phyloP scores from a whole-genome alignment of 2,329 filamentous ascomycete species.

The Monosporascus sp. region DNA sequence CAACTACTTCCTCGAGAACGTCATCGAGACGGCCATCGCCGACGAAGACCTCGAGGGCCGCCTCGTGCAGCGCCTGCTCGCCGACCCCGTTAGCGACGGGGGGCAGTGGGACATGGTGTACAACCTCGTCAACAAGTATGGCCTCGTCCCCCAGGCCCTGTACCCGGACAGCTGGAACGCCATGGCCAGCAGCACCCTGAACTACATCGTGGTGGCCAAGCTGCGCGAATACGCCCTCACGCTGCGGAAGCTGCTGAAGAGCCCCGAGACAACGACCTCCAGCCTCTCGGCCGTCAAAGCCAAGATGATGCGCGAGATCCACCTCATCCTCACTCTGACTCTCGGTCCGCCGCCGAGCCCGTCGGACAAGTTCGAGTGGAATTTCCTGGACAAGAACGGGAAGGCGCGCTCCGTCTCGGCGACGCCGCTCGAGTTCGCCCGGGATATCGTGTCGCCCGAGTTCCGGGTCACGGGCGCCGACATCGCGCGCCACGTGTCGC shows the following conservation, averaged over 20 bases:
- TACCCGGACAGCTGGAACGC: slow-evolving; percentile 84
- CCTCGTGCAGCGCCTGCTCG: slow-evolving; percentile 65
- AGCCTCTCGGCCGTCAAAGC: slow-evolving; percentile 54
- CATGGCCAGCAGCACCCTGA: slow-evolving; percentile 63
- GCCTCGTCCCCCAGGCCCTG: slow-evolving; percentile 74
- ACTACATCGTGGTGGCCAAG: slow-evolving; percentile 74
- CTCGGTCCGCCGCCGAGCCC: slow-evolving; percentile 74
- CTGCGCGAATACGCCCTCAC: slow-evolving; percentile 78
- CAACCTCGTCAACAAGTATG: slow-evolving; percentile 82
- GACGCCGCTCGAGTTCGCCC: slow-evolving; percentile 68
- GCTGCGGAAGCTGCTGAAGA: slow-evolving; percentile 54
- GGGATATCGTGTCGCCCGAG: slow-evolving; percentile 57
- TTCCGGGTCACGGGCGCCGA: slow-evolving; percentile 55
- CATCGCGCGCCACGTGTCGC: slow-evolving; percentile 68
- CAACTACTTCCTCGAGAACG: slow-evolving; percentile 83
- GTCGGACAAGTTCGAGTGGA: slow-evolving; percentile 70
- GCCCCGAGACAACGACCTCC: slow-evolving; percentile 30
- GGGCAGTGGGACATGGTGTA: slow-evolving; percentile 92
- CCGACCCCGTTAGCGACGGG: slow-evolving; percentile 69
- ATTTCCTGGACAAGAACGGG: slow-evolving; percentile 66
- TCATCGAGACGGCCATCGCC: slow-evolving; percentile 66
- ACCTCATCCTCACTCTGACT: slow-evolving; percentile 75
- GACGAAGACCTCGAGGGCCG: slow-evolving; percentile 66
- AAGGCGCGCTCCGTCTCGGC: slow-evolving; percentile 57
- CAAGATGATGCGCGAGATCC: slow-evolving; percentile 74